Conservation (phyloP, 371 early-diverging fungal species). For the Mortierella sp. region DNA sequence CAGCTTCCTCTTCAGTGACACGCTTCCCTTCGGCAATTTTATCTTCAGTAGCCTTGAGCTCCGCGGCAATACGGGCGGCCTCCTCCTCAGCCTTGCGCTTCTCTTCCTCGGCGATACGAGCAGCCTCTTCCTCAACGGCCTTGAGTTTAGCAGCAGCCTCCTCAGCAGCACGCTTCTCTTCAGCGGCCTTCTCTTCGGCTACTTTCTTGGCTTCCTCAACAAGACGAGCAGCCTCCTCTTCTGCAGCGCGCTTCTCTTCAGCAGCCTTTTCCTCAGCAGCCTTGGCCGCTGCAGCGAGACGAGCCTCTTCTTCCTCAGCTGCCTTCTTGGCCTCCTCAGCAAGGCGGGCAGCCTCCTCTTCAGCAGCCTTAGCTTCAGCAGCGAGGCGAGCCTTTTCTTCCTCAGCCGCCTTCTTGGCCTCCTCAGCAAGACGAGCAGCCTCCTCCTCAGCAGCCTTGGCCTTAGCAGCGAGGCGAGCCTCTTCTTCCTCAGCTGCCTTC, state of each 20-base stretch:
- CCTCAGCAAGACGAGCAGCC: conserved; percentile 43
- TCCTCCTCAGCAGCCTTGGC: conserved; percentile 52
- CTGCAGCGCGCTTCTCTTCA: conserved; percentile 59
- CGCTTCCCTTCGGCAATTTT: conserved; percentile 57
- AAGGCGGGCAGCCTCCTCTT: conserved; percentile 51
- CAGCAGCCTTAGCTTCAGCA: conserved; percentile 60
- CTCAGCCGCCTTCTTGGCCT: conserved; percentile 59
- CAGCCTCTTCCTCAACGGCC: conserved; percentile 55
- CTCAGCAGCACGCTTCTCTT: conserved; percentile 57
- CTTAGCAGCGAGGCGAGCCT: conserved; percentile 56
- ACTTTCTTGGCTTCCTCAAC: background rate
- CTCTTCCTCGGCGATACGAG: conserved; percentile 54
- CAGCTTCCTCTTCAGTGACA: conserved; percentile 41
- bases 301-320: conserved; percentile 36
- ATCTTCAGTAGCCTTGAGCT: conserved; percentile 35
- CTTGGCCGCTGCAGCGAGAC: conserved; percentile 57
- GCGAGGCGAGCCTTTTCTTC: conserved; percentile 58
- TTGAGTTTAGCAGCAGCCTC: conserved; percentile 58
- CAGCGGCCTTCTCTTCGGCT: conserved; percentile 62
- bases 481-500: conserved; percentile 59
- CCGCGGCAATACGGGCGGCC: conserved; percentile 46
- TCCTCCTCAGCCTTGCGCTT: conserved; percentile 53
- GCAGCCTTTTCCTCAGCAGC: conserved; percentile 48
- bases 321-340: conserved; percentile 61
- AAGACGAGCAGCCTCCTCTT: conserved; percentile 55